Evolutionary conservation across 2,329 filamentous ascomycete species (phyloP).

Genomic region (Pleoardoris graminearum): DNA sequence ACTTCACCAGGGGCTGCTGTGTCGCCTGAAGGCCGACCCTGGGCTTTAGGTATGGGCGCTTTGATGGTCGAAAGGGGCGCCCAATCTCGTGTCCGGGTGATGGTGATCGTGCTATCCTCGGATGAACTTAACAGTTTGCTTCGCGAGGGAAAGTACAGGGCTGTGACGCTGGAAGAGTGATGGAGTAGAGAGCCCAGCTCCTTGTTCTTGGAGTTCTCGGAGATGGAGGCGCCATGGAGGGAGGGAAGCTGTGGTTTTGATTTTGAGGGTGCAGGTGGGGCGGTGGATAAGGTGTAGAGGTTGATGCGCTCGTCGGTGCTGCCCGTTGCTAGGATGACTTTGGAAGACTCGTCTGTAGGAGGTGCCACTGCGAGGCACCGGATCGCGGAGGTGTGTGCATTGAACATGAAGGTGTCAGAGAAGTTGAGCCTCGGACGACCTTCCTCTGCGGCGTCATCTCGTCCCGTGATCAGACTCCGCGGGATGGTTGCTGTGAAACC

Average conservation of each 20-base stretch:
- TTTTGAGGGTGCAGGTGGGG: constrained; percentile 59
- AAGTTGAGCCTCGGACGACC: constrained; percentile 61
- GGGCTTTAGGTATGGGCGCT: constrained; percentile 78
- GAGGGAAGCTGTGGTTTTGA: constrained; percentile 64
- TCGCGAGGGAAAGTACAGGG: constrained; percentile 78
- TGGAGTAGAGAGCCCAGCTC: constrained; percentile 86
- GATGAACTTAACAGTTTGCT: constrained; percentile 85
- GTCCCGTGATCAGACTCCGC: constrained; percentile 34
- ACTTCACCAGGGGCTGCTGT: constrained; percentile 80
- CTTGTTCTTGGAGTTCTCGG: constrained; percentile 83
- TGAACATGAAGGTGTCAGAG: constrained; percentile 92
- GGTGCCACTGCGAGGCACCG: constrained; percentile 81
- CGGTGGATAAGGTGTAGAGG: constrained; percentile 79
- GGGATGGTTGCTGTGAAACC: constrained; percentile 79
- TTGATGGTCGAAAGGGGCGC: constrained; percentile 85
- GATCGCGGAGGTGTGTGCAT: constrained; percentile 87
- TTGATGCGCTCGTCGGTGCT: constrained; percentile 95
- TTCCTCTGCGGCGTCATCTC: constrained; percentile 21
- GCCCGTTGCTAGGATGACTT: constrained; percentile 86
- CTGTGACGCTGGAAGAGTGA: constrained; percentile 80
- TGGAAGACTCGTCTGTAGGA: constrained; percentile 71
- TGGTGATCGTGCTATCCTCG: constrained; percentile 89
- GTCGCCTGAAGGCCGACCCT: constrained; percentile 83
- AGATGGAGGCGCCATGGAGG: constrained; percentile 71
- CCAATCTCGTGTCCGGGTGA: constrained; percentile 88